A percentile compares a stretch with the other conserved stretches of the same genome.
Conservation (phyloP, 2,329 filamentous ascomycete species). For the Cordyceps pruinosa region DNA sequence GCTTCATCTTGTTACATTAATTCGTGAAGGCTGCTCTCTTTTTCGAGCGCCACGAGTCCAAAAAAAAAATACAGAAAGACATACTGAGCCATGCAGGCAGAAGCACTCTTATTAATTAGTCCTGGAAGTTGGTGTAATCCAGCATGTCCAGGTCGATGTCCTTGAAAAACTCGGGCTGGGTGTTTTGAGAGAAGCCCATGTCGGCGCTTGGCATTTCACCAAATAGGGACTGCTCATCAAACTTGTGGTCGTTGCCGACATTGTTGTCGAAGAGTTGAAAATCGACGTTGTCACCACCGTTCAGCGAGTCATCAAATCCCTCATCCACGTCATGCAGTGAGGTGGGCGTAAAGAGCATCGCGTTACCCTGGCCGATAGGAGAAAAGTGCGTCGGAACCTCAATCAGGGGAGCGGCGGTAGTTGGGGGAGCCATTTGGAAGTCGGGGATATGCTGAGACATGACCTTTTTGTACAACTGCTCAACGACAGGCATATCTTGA, state of each 20-base stretch:
- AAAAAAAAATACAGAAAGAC: conserved; percentile 7
- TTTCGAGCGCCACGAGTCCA: background rate
- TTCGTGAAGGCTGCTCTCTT: conserved; percentile 4
- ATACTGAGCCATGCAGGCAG: background rate
- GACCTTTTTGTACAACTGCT: conserved; percentile 38
- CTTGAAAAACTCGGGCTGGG: conserved; percentile 45
- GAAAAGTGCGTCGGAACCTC: conserved; percentile 51
- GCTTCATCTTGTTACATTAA: conserved; percentile 7
- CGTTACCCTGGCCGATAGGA: conserved; percentile 58
- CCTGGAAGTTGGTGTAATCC: conserved; percentile 19
- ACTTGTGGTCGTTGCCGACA: conserved; percentile 30
- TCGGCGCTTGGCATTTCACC: conserved; percentile 43
- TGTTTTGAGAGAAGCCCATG: conserved; percentile 45
- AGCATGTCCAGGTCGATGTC: conserved; percentile 35
- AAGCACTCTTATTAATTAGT: conserved; percentile 6
- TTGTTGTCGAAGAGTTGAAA: conserved; percentile 54
- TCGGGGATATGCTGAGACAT: conserved; percentile 36
- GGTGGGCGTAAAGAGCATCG: conserved; percentile 62
- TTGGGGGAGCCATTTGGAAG: conserved; percentile 20
- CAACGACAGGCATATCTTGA: conserved; percentile 35
- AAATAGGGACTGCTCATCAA: conserved; percentile 39
- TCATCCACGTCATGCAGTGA: conserved; percentile 59
- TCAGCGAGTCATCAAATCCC: conserved; percentile 50
- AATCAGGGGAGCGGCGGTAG: conserved; percentile 14
- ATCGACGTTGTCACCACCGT: conserved; percentile 45